Conservation (phyloP, 2,329 filamentous ascomycete species). For the Colletotrichum coccodes region DNA sequence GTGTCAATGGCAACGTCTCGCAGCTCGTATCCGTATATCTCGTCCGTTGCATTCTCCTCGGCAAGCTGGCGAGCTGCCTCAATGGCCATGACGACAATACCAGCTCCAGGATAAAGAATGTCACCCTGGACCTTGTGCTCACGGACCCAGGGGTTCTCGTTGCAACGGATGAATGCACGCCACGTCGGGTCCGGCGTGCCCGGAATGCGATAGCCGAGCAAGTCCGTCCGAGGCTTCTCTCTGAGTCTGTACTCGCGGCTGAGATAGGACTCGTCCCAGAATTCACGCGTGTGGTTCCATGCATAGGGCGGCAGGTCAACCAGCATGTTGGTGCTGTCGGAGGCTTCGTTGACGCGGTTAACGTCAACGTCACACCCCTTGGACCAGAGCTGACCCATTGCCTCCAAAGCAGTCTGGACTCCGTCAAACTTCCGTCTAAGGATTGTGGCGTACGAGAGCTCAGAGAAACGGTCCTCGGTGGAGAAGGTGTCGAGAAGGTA, state of each 20-base stretch:
- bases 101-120: conserved; percentile 51
- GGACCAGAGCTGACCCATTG: conserved; percentile 50
- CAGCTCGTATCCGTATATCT: conserved; percentile 35
- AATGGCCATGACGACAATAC: conserved; percentile 43
- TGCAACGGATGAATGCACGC: conserved; percentile 36
- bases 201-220: conserved; percentile 26
- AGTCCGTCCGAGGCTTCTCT: conserved; percentile 27
- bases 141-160: conserved; percentile 54
- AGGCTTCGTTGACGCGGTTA: conserved; percentile 21
- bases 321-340: conserved; percentile 17
- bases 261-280: conserved; percentile 28
- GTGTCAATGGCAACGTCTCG: conserved; percentile 36
- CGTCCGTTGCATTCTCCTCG: conserved; percentile 5
- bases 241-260: conserved; percentile 31
- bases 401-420: conserved; percentile 39
- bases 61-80: conserved; percentile 34
- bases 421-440: conserved; percentile 44
- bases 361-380: conserved; percentile 42
- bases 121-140: conserved; percentile 58
- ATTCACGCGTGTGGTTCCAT: conserved; percentile 33
- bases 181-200: conserved; percentile 17
- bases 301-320: conserved; percentile 34
- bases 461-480: conserved; percentile 29
- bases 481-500: conserved; percentile 63
- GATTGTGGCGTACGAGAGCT: conserved; percentile 14